These are phyloP conservation scores for Cicer yamashitae DNA, from an alignment of 306 rosid genomes.

Conservation along the genomic window DNA sequence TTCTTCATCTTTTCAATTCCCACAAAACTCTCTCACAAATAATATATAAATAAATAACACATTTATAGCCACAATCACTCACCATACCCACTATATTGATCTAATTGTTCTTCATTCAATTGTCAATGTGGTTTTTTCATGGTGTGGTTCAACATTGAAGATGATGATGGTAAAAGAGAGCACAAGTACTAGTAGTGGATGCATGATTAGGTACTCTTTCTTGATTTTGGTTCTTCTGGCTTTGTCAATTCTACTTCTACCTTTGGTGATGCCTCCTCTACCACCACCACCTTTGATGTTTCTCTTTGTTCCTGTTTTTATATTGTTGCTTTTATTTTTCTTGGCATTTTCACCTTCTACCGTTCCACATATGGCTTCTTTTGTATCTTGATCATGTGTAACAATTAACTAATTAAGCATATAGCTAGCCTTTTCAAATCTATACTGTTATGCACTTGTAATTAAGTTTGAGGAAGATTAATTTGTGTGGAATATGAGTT, in stretches of 20 bases:
- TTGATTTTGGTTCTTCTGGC: constrained; percentile 57
- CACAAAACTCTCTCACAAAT: background rate
- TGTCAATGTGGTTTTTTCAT: constrained; percentile 23
- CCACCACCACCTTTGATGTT: constrained; percentile 75
- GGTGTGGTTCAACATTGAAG: background rate
- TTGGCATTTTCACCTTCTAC: constrained; percentile 61
- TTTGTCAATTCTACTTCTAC: constrained; percentile 57
- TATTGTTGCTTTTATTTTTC: constrained; percentile 57
- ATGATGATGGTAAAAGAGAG: constrained; percentile 5
- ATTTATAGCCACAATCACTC: background rate
- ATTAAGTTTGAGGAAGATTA: background rate
- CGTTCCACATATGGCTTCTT: constrained; percentile 39
- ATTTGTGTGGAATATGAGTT: background rate
- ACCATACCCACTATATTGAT: background rate
- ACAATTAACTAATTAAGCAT: background rate
- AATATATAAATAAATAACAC: background rate
- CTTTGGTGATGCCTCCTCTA: constrained; percentile 73
- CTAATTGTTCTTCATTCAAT: background rate
- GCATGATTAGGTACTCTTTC: constrained; percentile 57
- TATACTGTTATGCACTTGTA: constrained; percentile 12
- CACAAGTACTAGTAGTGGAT: background rate
- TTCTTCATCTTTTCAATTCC: background rate
- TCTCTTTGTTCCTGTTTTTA: constrained; percentile 62
- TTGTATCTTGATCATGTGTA: constrained; percentile 28
- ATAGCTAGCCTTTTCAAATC: constrained; percentile 17